These are phyloP conservation scores for Cladophialophora carrionii DNA, from an alignment of 2,329 filamentous ascomycete species.

Conservation along the genomic window DNA sequence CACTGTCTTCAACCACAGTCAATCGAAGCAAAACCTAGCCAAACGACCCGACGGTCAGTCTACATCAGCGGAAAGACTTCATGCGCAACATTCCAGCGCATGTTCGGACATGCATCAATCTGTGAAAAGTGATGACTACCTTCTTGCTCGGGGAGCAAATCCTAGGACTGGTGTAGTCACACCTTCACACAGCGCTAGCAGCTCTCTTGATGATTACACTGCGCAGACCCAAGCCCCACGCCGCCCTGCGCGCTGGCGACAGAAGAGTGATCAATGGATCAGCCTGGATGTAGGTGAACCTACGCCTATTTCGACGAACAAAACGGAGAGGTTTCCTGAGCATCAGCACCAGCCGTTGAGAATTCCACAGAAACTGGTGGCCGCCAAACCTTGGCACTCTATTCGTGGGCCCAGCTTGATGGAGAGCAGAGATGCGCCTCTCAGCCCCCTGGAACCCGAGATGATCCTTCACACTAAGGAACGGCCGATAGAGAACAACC, in stretches of 20 bases:
- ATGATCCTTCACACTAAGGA: constrained; percentile 2
- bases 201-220: constrained; percentile 31
- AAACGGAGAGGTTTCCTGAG: constrained; percentile 9
- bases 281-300: constrained; percentile 41
- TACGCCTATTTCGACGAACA: constrained; percentile 35
- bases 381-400: not conserved
- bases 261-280: constrained; percentile 45
- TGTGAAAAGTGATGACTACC: constrained; percentile 43
- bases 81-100: not conserved
- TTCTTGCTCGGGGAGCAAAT: constrained; percentile 43
- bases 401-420: not conserved
- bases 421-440: not conserved
- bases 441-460: not conserved
- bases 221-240: constrained; percentile 27
- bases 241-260: constrained; percentile 41
- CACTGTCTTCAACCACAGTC: constrained; percentile 16
- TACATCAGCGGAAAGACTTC: not conserved
- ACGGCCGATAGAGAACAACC: not conserved
- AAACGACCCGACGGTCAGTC: not conserved
- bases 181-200: constrained; percentile 41
- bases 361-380: constrained; percentile 25
- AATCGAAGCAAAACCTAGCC: not conserved
- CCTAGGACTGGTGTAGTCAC: constrained; percentile 46
- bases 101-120: constrained; percentile 25
- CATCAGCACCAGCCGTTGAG: constrained; percentile 18